phyloP scores from a whole-genome alignment of 495 filamentous ascomycete species.

The Apiosordaria backusii region DNA sequence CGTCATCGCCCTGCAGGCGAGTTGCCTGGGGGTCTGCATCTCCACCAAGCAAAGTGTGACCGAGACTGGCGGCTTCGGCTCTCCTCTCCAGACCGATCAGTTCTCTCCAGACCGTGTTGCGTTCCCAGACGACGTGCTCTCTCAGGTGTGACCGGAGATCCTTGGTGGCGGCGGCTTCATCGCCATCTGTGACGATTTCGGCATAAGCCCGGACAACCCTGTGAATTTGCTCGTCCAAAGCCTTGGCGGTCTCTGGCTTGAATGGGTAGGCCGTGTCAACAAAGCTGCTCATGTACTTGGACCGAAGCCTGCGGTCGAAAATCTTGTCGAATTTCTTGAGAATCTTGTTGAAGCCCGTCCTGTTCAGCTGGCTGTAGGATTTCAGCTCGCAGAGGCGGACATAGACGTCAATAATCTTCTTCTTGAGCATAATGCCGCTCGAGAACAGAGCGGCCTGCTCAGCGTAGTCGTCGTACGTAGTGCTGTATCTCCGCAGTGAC shows the following conservation, averaged over 20 bases:
- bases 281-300: slow-evolving; percentile 66
- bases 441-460: slow-evolving; percentile 76
- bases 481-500: slow-evolving; percentile 52
- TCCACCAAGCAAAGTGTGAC: slow-evolving; percentile 74
- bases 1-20: slow-evolving; percentile 78
- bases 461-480: slow-evolving; percentile 66
- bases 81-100: slow-evolving; percentile 98
- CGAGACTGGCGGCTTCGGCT: slow-evolving; percentile 91
- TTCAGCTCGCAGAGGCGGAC: slow-evolving; percentile 94
- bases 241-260: slow-evolving; percentile 60
- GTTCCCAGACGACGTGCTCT: slow-evolving; percentile 98
- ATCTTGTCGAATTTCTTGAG: slow-evolving; percentile 99
- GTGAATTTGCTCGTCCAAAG: slow-evolving; percentile 64
- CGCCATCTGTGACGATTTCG: slow-evolving; percentile 73
- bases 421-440: slow-evolving; percentile 82
- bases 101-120: slow-evolving; percentile 98
- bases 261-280: slow-evolving; percentile 78
- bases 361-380: slow-evolving; percentile 93
- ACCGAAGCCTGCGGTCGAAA: slow-evolving; percentile 70
- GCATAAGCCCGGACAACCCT: slow-evolving; percentile 78
- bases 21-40: slow-evolving; percentile 65
- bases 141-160: slow-evolving; percentile 88
- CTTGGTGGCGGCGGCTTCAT: slow-evolving; percentile 66
- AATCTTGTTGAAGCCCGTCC: slow-evolving; percentile 92
- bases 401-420: slow-evolving; percentile 78